Evolutionary conservation across 441 rosid genomes (phyloP).

Genomic region (Dalechampia spathulata): DNA sequence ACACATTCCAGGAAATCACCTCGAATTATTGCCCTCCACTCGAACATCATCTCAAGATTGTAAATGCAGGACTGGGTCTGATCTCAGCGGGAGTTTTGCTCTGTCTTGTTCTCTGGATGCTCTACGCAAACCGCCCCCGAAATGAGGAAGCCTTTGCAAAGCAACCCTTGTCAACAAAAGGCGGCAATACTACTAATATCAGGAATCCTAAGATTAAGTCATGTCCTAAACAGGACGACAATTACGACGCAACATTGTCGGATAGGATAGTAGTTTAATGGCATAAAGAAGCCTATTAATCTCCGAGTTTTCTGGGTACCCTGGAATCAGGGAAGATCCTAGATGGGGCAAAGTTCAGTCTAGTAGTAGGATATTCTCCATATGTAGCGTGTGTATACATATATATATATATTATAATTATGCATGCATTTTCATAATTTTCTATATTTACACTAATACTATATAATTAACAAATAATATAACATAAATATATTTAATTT

Average conservation of each 20-base stretch:
- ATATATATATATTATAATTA: no score
- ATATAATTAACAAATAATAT: no score
- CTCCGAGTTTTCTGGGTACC: not conserved
- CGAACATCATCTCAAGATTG: conserved; percentile 54
- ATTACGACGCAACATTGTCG: not conserved
- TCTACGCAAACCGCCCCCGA: conserved; percentile 96
- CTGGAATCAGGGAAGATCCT: conserved; percentile 15
- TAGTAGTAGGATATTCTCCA: conserved; percentile 15
- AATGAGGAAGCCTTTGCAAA: conserved; percentile 91
- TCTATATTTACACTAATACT: no score
- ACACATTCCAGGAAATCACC: conserved; percentile 67
- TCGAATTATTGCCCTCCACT: conserved; percentile 62
- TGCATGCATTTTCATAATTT: no score
- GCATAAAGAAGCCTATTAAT: conserved; percentile 1
- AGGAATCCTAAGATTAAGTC: conserved; percentile 6
- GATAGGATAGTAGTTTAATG: conserved; percentile 21
- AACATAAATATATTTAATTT: no score
- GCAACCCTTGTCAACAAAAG: conserved; percentile 22
- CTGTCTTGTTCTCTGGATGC: conserved; percentile 76
- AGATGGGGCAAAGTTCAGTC: conserved; percentile 39
- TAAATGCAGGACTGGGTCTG: conserved; percentile 73
- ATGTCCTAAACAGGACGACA: conserved; percentile 4
- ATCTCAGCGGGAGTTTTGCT: conserved; percentile 82
- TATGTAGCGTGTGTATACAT: not conserved
- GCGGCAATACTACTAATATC: not conserved